Base-by-base conservation (phyloP, 140 eudicot genomes). In the Erigeron philadelphicus region DNA sequence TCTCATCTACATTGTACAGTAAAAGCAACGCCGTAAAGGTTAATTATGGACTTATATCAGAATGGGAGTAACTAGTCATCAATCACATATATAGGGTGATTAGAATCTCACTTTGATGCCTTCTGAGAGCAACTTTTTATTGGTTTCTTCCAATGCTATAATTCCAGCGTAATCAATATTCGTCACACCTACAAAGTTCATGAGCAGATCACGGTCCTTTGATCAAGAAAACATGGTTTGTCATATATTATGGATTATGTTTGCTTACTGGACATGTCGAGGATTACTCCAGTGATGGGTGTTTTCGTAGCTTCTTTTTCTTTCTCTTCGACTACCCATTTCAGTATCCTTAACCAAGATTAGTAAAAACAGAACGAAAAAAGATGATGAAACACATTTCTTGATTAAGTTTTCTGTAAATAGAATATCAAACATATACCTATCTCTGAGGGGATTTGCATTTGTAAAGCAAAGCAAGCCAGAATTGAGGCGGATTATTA, bases 401-500 rank as follows among this genome's bases (percentile, higher is more conserved):
- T 41, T 63, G 9, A 64, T 19, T 49, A 66, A n/a, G 10, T 42
- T 13, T 64, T 7, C 57, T 11, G 47, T 48, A 19, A 10, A n/a
- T 21, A 70, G 11, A 6, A 23, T 40, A 60, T 71, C 6, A 44
- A 61, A 10, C 38, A 18, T 13, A 2, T 90, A 90, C 97, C 94
- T 85, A 23, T 90, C 96, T 70, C 86, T 72, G 8, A 90, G 75
- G 68, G 79, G 84, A 60, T 84, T 90, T 31, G 95, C 86, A 78
- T 90, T 90, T 59, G 97, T 84, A 67, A 90, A 90, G 72, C 88
- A 90, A 43, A 84, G 78, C 79, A 90, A 71, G 48, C 96, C 90
- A 71, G 96, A 90, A 62, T 90, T 85, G 35, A 90, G 79, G 11
- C 97, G 83, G 49, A 88, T 73, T 9, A 84, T 79, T 41, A 87